Percentiles rank a stretch among this genome's conserved stretches.
Evolutionary conservation across 1,284 basidiomycete genomes (phyloP).

Genomic region (Heterobasidion annosum): DNA sequence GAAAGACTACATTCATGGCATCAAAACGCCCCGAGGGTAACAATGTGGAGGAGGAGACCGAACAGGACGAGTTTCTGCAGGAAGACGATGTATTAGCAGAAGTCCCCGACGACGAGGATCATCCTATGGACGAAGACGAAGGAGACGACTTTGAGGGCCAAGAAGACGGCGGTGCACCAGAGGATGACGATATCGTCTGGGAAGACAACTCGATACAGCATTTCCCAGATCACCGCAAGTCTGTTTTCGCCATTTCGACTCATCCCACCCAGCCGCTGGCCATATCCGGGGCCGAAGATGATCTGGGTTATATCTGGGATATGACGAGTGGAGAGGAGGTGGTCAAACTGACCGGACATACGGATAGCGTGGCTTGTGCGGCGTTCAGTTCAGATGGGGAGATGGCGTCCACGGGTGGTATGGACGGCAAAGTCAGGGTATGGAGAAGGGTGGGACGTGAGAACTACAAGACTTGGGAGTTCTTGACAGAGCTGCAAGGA

Average conservation of each 20-base stretch:
- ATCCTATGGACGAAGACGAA: constrained; percentile 77
- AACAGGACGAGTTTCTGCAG: background rate
- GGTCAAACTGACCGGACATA: constrained; percentile 83
- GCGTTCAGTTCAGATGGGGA: constrained; percentile 87
- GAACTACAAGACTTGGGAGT: constrained; percentile 80
- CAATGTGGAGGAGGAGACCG: background rate
- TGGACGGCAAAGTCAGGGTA: constrained; percentile 91
- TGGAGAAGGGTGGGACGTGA: constrained; percentile 80
- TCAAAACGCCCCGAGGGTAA: background rate
- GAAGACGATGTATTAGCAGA: constrained; percentile 54
- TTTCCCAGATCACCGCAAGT: constrained; percentile 54
- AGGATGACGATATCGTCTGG: constrained; percentile 29
- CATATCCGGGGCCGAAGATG: constrained; percentile 92
- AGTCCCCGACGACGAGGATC: constrained; percentile 59
- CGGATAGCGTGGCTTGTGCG: constrained; percentile 80
- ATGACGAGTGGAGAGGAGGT: constrained; percentile 77
- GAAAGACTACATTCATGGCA: background rate
- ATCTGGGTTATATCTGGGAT: constrained; percentile 91
- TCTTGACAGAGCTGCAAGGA: constrained; percentile 86
- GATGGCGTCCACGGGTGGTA: constrained; percentile 90
- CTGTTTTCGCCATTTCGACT: constrained; percentile 80
- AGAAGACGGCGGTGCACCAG: constrained; percentile 20
- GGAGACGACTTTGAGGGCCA: constrained; percentile 49
- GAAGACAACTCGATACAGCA: constrained; percentile 62
- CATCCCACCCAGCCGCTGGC: constrained; percentile 86